These are phyloP conservation scores for Pichiaceae sp. DNA, from an alignment of 1,139 yeast species.

Conservation along the genomic window DNA sequence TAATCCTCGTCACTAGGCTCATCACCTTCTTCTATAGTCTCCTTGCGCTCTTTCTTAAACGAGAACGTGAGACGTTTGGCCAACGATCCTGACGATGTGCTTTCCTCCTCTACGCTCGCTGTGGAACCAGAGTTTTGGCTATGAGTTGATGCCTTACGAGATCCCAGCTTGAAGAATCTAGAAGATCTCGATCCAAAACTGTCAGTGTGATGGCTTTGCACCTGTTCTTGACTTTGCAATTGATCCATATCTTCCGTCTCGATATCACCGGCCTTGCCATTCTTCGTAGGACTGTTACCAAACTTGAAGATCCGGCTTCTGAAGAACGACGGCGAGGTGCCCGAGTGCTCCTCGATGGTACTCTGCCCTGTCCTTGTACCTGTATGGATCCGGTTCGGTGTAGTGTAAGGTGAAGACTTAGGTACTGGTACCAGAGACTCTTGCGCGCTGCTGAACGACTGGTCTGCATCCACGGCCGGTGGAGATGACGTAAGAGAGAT, in stretches of 20 bases:
- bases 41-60: conserved; percentile 7
- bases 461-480: background rate
- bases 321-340: conserved; percentile 21
- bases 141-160: conserved; percentile 9
- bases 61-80: conserved; percentile 10
- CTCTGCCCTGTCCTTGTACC: background rate
- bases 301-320: conserved; percentile 21
- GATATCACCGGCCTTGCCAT: background rate
- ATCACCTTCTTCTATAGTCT: conserved; percentile 2
- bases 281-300: conserved; percentile 24
- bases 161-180: conserved; percentile 21
- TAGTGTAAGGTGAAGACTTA: background rate
- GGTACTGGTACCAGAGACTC: too few species aligned
- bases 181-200: conserved; percentile 19
- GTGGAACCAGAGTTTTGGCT: background rate
- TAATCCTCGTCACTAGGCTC: background rate
- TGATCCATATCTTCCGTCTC: background rate
- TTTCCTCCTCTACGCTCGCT: background rate
- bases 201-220: conserved; percentile 2
- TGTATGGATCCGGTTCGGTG: background rate
- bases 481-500: conserved; percentile 6
- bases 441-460: background rate
- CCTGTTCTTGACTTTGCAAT: background rate
- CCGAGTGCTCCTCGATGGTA: background rate
- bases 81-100: background rate